Base-by-base conservation (phyloP, 164 flowering plant species). In the Cinnamomum micranthum region DNA sequence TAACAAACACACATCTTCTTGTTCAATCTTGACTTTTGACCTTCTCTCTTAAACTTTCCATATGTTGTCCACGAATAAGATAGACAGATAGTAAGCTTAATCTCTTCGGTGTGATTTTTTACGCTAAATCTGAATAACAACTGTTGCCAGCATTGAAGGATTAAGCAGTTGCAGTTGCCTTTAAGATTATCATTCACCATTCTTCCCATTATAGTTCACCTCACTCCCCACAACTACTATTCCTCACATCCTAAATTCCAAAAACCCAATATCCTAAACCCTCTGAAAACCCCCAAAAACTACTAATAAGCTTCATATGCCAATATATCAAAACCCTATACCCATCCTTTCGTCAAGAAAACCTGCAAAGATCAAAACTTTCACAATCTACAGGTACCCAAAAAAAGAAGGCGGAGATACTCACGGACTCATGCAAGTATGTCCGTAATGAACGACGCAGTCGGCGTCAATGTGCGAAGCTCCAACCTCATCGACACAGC, bases 401-500 rank as follows among this genome's bases (percentile, higher is more conserved):
- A 4, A 63, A 63, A 20, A 3, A 31, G 41, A 23, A 25, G 65
- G 19, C 62, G 27, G 28, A 51, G 51, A 68, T 19, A 88, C 94
- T 89, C 65, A 91, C 94, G 87, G 91, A 86, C 98, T 95, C 20
- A 92, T 81, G 77, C 99, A 95, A 0, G 99, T 90, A 69, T 90
- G 98, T 1, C 99, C 98, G 74, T 93, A 95, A 81, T 95, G 99
- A 64, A 91, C 71, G 31, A 92, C 97, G 59, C 92, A 91, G 10
- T 95, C 92, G 4, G 98, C 99, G 75, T 79, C 73, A 25, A 85
- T 75, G 55, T 93, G 99, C 10, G 92, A 86, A 10, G 99, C 99
- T 28, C 93, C 98, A 50, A 95, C 92, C 81, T 95, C 99, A 70
- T 95, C 99, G 0, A 95, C 97, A 64, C 99, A 95, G 73, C 99